Evolutionary conservation across 192 early-diverging fungal genomes (phyloP), one percentile per base, ranked within the genome.

Genomic region (Podila epicladia): DNA sequence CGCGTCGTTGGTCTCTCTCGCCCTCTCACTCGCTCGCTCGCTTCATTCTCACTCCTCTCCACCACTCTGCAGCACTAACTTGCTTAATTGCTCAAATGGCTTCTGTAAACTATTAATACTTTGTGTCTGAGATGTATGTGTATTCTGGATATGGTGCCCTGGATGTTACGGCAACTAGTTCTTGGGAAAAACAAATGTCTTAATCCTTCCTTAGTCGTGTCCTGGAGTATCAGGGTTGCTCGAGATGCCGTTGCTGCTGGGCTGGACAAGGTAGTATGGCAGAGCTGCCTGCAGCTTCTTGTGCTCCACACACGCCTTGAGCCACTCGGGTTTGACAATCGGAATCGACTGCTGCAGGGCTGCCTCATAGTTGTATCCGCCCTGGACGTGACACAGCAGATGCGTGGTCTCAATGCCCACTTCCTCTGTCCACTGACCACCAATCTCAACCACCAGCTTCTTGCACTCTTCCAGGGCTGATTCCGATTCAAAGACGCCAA

Each of bases 241-340:
- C 24, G 77, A 80, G 62, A 72, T 80, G 26, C 71, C 71, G 67
- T 65, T 80, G 71, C 67, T 73, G 71, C 32, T 69, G 35, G 77
- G 77, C 53, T 80, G 71, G 58, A 86, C 82, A 61, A 89, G 83
- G 72, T 89, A 89, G 45, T 88, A 89, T 37, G 88, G 88, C 38
- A 89, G 67, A 58, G 88, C 88, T 29, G 87, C 83, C 87, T 98
- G 97, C 17, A 99, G 89, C 80, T 96, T 97, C 67, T 92, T 91
- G 67, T 95, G 92, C 63, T 89, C 87, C 69, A 97, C 94, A 82
- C 97, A 98, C 19, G 94, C 94, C 45, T 95, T 89, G 65, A 99
- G 84, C 93, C 97, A 99, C 78, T 97, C 96, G 22, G 97, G 96
- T 57, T 91, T 95, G 37, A 98, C 97, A 73, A 97, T 89, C 20